phyloP scores from a whole-genome alignment of 2,329 filamentous ascomycete genomes.

The Verticillium isaacii region DNA sequence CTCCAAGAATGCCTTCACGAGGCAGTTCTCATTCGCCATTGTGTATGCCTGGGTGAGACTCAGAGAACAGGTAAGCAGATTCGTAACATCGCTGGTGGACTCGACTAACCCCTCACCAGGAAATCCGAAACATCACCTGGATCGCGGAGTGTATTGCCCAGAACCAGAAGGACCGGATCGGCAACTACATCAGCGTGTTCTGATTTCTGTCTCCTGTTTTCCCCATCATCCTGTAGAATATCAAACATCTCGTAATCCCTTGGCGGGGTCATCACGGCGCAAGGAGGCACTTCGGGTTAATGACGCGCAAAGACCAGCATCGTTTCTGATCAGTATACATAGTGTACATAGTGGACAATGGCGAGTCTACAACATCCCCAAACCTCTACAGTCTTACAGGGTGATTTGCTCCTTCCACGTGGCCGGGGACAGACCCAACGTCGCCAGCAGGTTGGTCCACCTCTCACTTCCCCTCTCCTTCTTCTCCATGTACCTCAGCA shows the following conservation, averaged over 20 bases:
- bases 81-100: background rate
- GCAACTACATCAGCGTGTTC: constrained; percentile 98
- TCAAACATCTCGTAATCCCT: constrained; percentile 12
- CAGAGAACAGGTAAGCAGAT: constrained; percentile 77
- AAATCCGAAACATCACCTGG: constrained; percentile 99
- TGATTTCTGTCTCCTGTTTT: constrained; percentile 35
- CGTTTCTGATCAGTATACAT: constrained; percentile 19
- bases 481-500: constrained; percentile 78
- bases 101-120: constrained; percentile 44
- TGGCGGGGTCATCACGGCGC: constrained; percentile 30
- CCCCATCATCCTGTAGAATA: constrained; percentile 36
- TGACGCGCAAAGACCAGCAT: constrained; percentile 14
- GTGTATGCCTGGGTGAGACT: constrained; percentile 98
- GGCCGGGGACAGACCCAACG: constrained; percentile 78
- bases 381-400: constrained; percentile 43
- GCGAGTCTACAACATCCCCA: constrained; percentile 31
- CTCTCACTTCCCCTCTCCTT: constrained; percentile 89
- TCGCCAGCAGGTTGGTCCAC: constrained; percentile 82
- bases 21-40: constrained; percentile 91
- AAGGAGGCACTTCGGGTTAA: constrained; percentile 13
- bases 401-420: constrained; percentile 90
- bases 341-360: constrained; percentile 46
- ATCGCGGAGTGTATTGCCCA: constrained; percentile 99
- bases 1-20: constrained; percentile 89
- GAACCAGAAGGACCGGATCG: constrained; percentile 98